Base-by-base conservation (phyloP, 164 flowering plant species). In the Malania oleifera region DNA sequence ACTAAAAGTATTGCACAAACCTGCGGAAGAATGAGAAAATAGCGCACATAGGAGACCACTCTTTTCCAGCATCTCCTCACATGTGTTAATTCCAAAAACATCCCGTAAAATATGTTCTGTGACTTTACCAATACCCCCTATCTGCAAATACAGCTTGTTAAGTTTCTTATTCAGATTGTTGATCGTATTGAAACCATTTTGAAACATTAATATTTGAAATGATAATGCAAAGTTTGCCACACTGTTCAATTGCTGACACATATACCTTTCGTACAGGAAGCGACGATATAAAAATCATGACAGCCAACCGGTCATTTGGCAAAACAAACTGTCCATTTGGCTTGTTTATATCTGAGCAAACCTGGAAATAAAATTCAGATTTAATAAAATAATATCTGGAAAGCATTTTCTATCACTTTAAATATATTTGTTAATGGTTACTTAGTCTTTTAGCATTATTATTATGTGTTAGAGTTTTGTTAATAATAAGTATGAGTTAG, bases 91-190 rank as follows among this genome's bases (percentile, higher is more conserved):
- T 66, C 82, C 96, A 57, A 93, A 71, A 44, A 67, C 96, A 67
- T 78, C 87, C 70, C 69, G 83, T 60, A 93, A 58, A 45, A 85
- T 73, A 63, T 70, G 76, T 66, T 93, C 99, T 3, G 99, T 93
- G 63, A 93, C 99, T 75, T 85, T 90, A 59, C 99, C 99, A 61
- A 93, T 90, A 67, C 99, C 99, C 19, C 96, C 96, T 71, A 93
- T 80, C 99, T 93, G 85, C 52, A 52, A 11, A 55, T 29, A 22
- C 50, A 62, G 26, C 52, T 27, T 43, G 5, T 24, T 5, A 51
- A 29, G 23, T 52, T 52, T 52, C n/a, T 12, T 1, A 47, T 25
- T 25, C 5, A 39, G 53, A 24, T 49, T 49, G 27, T 17, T 1
- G 5, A 7, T 34, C 22, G 20, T 19, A 17, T 23, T 44, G 5